Evolutionary conservation across 192 early-diverging fungal species (phyloP), one percentile per base, ranked within the genome.

Genomic region (Radiomyces spectabilis): DNA sequence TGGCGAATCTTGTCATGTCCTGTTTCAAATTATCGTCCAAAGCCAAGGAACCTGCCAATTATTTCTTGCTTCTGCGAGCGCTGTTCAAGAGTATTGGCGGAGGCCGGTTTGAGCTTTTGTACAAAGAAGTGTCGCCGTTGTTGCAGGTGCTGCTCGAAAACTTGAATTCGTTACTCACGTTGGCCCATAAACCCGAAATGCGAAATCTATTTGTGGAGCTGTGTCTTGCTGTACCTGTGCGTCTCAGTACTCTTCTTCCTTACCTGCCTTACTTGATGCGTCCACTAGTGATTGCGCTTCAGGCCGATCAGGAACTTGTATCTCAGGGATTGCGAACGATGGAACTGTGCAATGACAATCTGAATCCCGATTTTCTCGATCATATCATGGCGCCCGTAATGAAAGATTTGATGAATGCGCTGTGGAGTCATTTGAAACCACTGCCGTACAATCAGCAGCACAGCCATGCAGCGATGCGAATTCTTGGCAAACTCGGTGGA

Each of bases 401-500:
- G 51, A 85, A 87, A 30, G 95, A 97, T 21, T 73, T 99, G 1
- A 97, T 99, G 97, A 74, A 79, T 26, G 89, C 91, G 1, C 72
- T 99, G 15, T 95, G 92, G 88, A 85, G 79, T 48, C 97, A 97
- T 57, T 74, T 99, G 21, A 81, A 84, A 39, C 94, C 92, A 15
- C 65, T 81, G 0, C 93, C 94, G 2, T 94, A 96, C 67, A 86
- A 85, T 52, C 83, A 78, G 21, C 67, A 72, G 8, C 92, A 95
- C 55, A 88, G 86, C 27, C 82, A 89, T 53, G 84, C 86, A 2
- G 88, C 95, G 3, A 84, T 92, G 55, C 76, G 92, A 13, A 98
- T 99, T 44, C 72, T 99, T 1, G 97, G 97, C 7, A 98, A 98
- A 65, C 81, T 99, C 26, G 97, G 97, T n/a, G 97, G 97, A 1